Base-by-base conservation (phyloP, 2,329 filamentous ascomycete genomes). In the Coniochaeta ligniaria region DNA sequence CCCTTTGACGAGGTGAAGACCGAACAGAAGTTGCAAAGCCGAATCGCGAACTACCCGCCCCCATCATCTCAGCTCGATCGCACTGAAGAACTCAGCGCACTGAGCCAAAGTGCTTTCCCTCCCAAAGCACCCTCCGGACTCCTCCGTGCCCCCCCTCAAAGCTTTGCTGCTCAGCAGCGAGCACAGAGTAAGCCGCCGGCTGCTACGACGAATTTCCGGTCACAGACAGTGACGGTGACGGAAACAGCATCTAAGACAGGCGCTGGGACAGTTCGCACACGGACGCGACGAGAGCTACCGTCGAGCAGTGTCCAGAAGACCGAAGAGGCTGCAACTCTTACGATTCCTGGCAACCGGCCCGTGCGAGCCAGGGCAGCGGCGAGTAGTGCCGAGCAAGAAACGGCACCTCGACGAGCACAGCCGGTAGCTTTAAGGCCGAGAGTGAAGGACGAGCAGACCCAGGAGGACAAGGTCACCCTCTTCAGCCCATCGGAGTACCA, bases 111-210 rank as follows among this genome's bases (percentile, higher is more conserved):
- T 26, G 35, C 59, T 4, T 47, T 60, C 24, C 52, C 59, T 12
- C 52, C 36, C 35, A 71, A 71, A 58, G 69, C 70, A 1, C 73
- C 76, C 0, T 71, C 76, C 0, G 77, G 77, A 5, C 71, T 84
- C 6, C 70, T 85, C 24, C 77, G 79, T 38, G 81, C 78, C 38
- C 83, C 79, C 2, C 83, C 83, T 11, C 85, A 88, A 68, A 88
- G 85, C 68, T 88, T 87, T 70, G 85, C 85, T 14, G 85, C 85
- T 3, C 85, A 88, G 65, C 85, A 88, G 65, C 75, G 85, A 65
- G 82, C 83, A 26, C 84, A 85, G 63, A 77, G 77, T 64, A 78
- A 78, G 61, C 79, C 82, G 6, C 62, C 70, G 4, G 63, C 68
- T 11, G 69, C 70, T 35, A 59, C 70, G 1, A 56, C 65, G 43